These are phyloP conservation scores for Byssochlamys sp. DNA, from an alignment of 2,329 filamentous ascomycete genomes.

Conservation along the genomic window DNA sequence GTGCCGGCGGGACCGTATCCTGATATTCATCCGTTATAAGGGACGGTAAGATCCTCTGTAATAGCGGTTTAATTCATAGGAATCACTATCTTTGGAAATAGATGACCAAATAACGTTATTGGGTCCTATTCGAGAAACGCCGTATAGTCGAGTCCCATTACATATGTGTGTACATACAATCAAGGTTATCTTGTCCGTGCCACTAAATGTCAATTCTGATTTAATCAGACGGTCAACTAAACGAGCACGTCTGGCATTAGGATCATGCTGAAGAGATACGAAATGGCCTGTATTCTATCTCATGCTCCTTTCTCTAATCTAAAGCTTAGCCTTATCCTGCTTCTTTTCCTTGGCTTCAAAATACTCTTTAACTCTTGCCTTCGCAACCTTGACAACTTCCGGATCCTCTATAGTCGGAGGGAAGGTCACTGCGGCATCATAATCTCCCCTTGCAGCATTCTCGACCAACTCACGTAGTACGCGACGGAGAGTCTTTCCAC, in stretches of 20 bases:
- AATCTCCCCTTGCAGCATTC: conserved; percentile 65
- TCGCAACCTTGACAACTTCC: conserved; percentile 63
- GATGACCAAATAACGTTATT: too few species aligned
- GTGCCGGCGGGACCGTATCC: conserved; percentile 19
- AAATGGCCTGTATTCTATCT: neutral
- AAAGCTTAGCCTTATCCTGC: conserved; percentile 38
- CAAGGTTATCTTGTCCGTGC: too few species aligned
- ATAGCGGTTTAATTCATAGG: too few species aligned
- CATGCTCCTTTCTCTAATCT: conserved; percentile 1
- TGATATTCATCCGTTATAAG: conserved; percentile 14
- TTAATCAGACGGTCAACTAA: too few species aligned
- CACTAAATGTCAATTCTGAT: too few species aligned
- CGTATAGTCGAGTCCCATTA: too few species aligned
- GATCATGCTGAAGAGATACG: neutral
- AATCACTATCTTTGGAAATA: too few species aligned
- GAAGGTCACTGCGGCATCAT: conserved; percentile 60
- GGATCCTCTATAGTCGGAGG: conserved; percentile 80
- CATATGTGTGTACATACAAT: too few species aligned
- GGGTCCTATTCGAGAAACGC: too few species aligned
- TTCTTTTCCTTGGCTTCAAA: conserved; percentile 45
- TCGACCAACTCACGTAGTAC: conserved; percentile 77
- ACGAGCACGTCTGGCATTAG: too few species aligned
- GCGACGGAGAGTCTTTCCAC: conserved; percentile 79
- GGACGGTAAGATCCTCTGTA: neutral
- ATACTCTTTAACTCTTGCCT: conserved; percentile 62